These are phyloP conservation scores for Boletus coccyginus DNA, from an alignment of 768 basidiomycete genomes.

Conservation along the genomic window DNA sequence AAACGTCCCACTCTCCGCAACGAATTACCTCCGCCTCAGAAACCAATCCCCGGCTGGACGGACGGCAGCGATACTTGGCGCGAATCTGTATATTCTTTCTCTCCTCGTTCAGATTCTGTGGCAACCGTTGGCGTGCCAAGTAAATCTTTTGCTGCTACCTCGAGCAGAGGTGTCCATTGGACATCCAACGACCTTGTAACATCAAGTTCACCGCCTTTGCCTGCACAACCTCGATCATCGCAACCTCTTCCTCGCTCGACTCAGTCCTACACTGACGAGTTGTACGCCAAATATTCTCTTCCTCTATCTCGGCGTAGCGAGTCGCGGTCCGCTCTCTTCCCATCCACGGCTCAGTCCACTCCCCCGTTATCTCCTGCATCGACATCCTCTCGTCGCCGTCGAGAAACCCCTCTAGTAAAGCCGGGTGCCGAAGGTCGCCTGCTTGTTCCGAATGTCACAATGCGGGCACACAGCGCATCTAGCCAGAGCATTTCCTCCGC, in stretches of 20 bases:
- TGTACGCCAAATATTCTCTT: conserved; percentile 54
- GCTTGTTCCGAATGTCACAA: conserved; percentile 47
- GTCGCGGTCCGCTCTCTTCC: conserved; percentile 42
- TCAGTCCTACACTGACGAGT: conserved; percentile 40
- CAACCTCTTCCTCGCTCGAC: conserved; percentile 27
- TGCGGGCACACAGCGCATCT: conserved; percentile 33
- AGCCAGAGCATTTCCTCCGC: conserved; percentile 29
- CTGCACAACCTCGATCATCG: conserved; percentile 20
- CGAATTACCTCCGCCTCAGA: conserved; percentile 34
- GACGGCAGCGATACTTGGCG: conserved; percentile 69
- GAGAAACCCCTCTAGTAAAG: conserved; percentile 55
- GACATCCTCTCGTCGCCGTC: conserved; percentile 35
- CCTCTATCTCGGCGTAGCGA: conserved; percentile 56
- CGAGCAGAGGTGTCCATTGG: conserved; percentile 51
- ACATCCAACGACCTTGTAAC: conserved; percentile 35
- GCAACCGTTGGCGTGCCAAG: conserved; percentile 27
- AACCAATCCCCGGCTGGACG: conserved; percentile 63
- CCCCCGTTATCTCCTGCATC: conserved; percentile 36
- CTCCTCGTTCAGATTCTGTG: conserved; percentile 37
- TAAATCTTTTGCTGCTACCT: conserved; percentile 46
- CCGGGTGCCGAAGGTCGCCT: conserved; percentile 64
- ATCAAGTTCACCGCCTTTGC: conserved; percentile 25
- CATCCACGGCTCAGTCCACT: conserved; percentile 35
- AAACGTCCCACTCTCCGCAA: conserved; percentile 37
- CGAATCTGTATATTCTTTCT: conserved; percentile 55